These are phyloP conservation scores for Podaxis pistillaris DNA, from an alignment of 768 basidiomycete species.

Conservation along the genomic window DNA sequence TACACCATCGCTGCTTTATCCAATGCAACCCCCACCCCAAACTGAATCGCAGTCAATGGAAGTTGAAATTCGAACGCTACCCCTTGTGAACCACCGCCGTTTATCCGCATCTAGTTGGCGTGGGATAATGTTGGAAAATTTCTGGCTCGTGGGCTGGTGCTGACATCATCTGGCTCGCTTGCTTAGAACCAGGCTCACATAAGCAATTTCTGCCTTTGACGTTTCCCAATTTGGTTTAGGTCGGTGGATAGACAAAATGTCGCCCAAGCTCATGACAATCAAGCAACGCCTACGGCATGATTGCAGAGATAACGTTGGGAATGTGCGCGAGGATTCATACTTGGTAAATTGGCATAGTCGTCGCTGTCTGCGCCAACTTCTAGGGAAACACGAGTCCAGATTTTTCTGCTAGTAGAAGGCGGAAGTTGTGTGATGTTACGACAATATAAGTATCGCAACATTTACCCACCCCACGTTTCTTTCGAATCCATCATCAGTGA, in stretches of 20 bases:
- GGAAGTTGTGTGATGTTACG: not conserved
- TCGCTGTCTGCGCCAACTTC: not conserved
- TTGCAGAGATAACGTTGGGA: not conserved
- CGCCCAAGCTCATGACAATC: not conserved
- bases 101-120: conserved; percentile 13
- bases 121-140: conserved; percentile 6
- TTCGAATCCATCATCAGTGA: not conserved
- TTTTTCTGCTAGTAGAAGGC: not conserved
- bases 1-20: not conserved
- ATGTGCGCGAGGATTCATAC: not conserved
- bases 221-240: conserved; percentile 7
- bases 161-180: conserved; percentile 5
- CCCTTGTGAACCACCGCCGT: not conserved
- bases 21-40: not conserved
- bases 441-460: not conserved
- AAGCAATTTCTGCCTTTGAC: conserved; percentile 1
- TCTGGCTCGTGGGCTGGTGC: conserved; percentile 11
- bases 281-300: not conserved
- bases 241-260: not conserved
- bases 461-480: not conserved
- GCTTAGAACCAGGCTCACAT: conserved; percentile 2
- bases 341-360: not conserved
- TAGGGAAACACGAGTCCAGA: not conserved
- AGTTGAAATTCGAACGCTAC: not conserved
- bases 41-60: not conserved